Base-by-base conservation (phyloP, 73 alveolate species). In the Paramecium pentaurelia region DNA sequence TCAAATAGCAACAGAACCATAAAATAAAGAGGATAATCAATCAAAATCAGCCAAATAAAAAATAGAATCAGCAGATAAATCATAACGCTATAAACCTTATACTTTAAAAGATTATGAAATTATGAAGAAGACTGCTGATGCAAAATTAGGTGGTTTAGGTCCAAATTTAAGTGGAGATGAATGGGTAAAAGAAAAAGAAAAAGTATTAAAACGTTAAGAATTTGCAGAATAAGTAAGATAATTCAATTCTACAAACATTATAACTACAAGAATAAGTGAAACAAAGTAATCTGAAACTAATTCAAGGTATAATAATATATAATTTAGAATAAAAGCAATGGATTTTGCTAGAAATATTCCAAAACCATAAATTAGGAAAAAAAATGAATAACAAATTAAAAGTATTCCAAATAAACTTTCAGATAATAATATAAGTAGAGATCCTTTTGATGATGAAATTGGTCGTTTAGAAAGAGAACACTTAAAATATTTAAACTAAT, bases 91-190 rank as follows among this genome's bases (percentile, higher is more conserved):
- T 93, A 95, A 96, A 87, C 99, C 99, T 3, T 96, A 97, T 85
- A 92, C 99, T n/a, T 88, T 96, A 64, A 95, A 97, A 92, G 99
- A 97, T 85, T 97, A 95, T 87, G 96, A 97, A 90, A 96, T 94
- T 88, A 93, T 94, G 94, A 88, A 96, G 83, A 70, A 95, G 86
- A 94, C 96, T 18, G 95, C 95, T 12, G 58, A 88, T 47, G 38
- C 93, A 14, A 97, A 94, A 68, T 86, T 96, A 92, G 99, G 99
- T 37, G 99, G 99, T 6, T 94, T 97, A 34, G 99, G 99, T 7
- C 99, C 99, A 8, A 97, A 97, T 93, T 93, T 96, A 18, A 98
- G 99, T 28, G 96, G 99, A 6, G 98, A 97, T 25, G 99, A 97
- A 49, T 97, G 99, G 99, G 95, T 92, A 86, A 75, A 88, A 44